phyloP scores from a whole-genome alignment of 805 yeast species.

The Wickerhamomyces bovis region DNA sequence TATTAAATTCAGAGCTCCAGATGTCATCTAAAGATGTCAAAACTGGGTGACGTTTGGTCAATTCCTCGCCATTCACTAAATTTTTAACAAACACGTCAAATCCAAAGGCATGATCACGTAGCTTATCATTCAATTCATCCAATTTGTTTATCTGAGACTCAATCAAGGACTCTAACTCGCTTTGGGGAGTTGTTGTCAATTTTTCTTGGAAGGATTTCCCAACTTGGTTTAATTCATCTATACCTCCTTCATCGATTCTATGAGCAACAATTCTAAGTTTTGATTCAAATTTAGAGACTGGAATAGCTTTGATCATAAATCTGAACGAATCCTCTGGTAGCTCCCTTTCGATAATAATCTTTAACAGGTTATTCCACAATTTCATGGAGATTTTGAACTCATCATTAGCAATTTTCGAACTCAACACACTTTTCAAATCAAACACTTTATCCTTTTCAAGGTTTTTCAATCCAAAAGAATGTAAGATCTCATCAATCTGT shows the following conservation, averaged over 20 bases:
- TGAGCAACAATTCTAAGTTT: constrained; percentile 28
- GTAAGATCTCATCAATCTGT: constrained; percentile 62
- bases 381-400: constrained; percentile 61
- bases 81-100: constrained; percentile 33
- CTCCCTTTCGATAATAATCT: constrained; percentile 29
- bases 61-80: constrained; percentile 28
- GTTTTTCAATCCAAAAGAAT: constrained; percentile 32
- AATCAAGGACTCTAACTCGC: constrained; percentile 8
- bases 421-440: constrained; percentile 14
- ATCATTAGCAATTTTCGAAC: constrained; percentile 46
- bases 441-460: constrained; percentile 1
- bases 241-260: constrained; percentile 26
- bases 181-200: constrained; percentile 4
- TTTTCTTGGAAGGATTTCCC: constrained; percentile 12
- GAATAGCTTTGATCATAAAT: constrained; percentile 23
- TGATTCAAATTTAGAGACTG: constrained; percentile 17
- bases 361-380: constrained; percentile 43
- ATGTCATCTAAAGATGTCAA: constrained; percentile 17
- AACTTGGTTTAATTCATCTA: constrained; percentile 17
- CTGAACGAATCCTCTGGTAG: constrained; percentile 31
- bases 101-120: constrained; percentile 28
- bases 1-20: constrained; percentile 30
- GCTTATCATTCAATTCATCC: constrained; percentile 14
- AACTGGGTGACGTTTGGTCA: constrained; percentile 16
- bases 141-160: constrained; percentile 16